These are phyloP conservation scores for Penstemon newberryi DNA, from an alignment of 257 asterid species.

Conservation along the genomic window DNA sequence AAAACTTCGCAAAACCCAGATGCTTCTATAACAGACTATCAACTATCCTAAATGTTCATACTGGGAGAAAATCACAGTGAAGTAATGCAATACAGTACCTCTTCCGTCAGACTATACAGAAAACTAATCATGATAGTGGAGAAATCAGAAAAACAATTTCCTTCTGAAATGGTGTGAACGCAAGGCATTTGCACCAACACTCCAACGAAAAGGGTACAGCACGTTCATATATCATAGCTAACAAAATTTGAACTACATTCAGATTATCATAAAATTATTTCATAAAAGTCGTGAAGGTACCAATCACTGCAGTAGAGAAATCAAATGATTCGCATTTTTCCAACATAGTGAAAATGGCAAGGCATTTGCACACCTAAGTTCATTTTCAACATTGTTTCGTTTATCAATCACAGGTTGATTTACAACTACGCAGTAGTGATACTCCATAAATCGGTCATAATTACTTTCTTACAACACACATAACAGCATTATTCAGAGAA, in stretches of 20 bases:
- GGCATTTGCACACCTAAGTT: background rate
- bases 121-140: background rate
- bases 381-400: background rate
- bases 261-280: background rate
- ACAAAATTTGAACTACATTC: background rate
- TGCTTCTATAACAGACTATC: conserved; percentile 4
- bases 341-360: background rate
- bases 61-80: no score
- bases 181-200: conserved; percentile 6
- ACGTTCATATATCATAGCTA: no score
- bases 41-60: background rate
- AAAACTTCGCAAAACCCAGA: background rate
- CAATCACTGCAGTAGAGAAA: background rate
- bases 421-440: background rate
- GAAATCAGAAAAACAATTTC: conserved; percentile 2
- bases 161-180: background rate
- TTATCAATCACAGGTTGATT: background rate
- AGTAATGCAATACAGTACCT: background rate
- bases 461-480: background rate
- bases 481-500: background rate
- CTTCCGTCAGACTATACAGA: background rate
- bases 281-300: background rate
- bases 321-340: background rate
- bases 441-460: conserved; percentile 7
- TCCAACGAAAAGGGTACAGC: background rate